Evolutionary conservation across 2,329 filamentous ascomycete genomes (phyloP).

Genomic region (Pseudogymnoascus sp.): DNA sequence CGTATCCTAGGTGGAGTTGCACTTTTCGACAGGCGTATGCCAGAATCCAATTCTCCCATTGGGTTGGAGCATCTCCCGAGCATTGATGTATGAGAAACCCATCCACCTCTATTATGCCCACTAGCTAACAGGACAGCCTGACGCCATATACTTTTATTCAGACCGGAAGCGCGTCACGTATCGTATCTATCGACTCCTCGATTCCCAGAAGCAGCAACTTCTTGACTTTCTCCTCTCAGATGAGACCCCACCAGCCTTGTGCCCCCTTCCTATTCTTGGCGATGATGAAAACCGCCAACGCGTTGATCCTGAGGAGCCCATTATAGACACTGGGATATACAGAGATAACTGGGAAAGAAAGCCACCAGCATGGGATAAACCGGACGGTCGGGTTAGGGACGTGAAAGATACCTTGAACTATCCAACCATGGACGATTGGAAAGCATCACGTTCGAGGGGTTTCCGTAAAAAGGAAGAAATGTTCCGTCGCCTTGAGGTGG

Average conservation of each 20-base stretch:
- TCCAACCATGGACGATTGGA: not conserved
- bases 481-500: not conserved
- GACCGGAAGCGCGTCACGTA: conserved; percentile 12
- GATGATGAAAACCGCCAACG: conserved; percentile 18
- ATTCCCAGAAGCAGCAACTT: conserved; percentile 15
- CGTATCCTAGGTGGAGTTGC: conserved; percentile 26
- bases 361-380: not conserved
- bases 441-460: not conserved
- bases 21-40: conserved; percentile 20
- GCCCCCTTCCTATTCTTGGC: conserved; percentile 16
- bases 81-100: not conserved
- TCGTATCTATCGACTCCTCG: conserved; percentile 17
- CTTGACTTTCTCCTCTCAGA: conserved; percentile 13
- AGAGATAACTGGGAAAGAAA: conserved; percentile 25
- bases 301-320: conserved; percentile 23
- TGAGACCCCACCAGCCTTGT: not conserved
- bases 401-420: not conserved
- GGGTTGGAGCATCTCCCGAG: not conserved
- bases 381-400: not conserved
- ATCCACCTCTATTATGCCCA: not conserved
- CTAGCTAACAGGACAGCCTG: not conserved
- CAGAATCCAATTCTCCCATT: not conserved
- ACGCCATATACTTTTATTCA: conserved; percentile 15
- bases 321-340: conserved; percentile 21
- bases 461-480: not conserved